Evolutionary conservation across 1,139 yeast genomes (phyloP).

Genomic region (Hemisphaericaspora xylofermentans): DNA sequence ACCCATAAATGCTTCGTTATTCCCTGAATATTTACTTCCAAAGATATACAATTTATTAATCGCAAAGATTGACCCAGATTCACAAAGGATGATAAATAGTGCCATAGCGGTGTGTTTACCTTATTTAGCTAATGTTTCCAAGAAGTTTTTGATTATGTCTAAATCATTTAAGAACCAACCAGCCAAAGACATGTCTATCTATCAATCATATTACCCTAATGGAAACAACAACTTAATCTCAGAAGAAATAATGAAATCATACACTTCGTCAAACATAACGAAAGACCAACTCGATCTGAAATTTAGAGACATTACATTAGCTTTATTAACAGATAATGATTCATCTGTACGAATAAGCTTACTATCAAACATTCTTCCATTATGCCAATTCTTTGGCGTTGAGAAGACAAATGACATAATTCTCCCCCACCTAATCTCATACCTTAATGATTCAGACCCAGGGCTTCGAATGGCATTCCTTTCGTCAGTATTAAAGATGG

Average conservation of each 20-base stretch:
- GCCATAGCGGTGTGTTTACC: conserved; percentile 73
- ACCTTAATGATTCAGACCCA: conserved; percentile 75
- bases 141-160: conserved; percentile 66
- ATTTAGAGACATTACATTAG: conserved; percentile 65
- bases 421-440: conserved; percentile 87
- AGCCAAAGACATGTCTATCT: conserved; percentile 7
- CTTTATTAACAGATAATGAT: conserved; percentile 67
- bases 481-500: conserved; percentile 71
- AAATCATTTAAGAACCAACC: conserved; percentile 47
- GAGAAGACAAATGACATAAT: conserved; percentile 87
- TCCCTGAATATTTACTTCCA: conserved; percentile 82
- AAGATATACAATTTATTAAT: conserved; percentile 49
- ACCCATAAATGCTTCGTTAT: conserved; percentile 71
- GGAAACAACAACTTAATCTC: conserved; percentile 5
- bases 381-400: conserved; percentile 81
- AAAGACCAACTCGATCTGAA: conserved; percentile 34
- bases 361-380: conserved; percentile 63
- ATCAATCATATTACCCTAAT: conserved; percentile 5
- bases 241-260: conserved; percentile 11
- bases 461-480: conserved; percentile 70
- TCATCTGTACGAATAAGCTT: conserved; percentile 69
- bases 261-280: conserved; percentile 20
- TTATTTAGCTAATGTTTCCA: conserved; percentile 59
- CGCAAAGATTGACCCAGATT: conserved; percentile 20
- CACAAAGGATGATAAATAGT: conserved; percentile 11